These are phyloP conservation scores for Aurinia saxatilis DNA, from an alignment of 345 rosid genomes.

Conservation along the genomic window DNA sequence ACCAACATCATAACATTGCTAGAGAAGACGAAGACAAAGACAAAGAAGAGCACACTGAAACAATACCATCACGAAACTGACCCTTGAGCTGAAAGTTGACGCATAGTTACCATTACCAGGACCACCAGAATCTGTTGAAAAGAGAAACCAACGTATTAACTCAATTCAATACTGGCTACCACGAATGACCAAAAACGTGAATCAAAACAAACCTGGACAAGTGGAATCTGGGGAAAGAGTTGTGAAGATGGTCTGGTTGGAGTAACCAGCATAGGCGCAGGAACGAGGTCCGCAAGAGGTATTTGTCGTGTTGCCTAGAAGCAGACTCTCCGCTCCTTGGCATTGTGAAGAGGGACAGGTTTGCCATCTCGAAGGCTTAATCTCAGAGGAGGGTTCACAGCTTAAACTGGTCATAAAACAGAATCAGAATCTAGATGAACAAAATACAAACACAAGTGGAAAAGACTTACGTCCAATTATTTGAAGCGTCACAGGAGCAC, in stretches of 20 bases:
- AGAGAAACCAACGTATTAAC: background rate
- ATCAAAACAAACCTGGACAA: constrained; percentile 18
- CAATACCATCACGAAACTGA: constrained; percentile 24
- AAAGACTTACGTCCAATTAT: constrained; percentile 56
- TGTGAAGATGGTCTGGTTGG: constrained; percentile 36
- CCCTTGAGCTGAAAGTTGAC: constrained; percentile 26
- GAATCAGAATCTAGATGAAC: constrained; percentile 1
- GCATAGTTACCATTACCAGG: constrained; percentile 28
- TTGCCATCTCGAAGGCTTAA: constrained; percentile 24
- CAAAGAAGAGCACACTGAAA: constrained; percentile 31
- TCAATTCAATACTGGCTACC: background rate
- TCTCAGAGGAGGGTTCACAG: constrained; percentile 51
- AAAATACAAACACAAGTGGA: background rate
- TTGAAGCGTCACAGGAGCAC: constrained; percentile 53
- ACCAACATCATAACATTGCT: constrained; percentile 7
- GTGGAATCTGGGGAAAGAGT: constrained; percentile 22
- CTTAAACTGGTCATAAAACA: constrained; percentile 43
- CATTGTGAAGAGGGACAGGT: constrained; percentile 58
- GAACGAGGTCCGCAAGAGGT: constrained; percentile 35
- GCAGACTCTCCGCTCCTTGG: constrained; percentile 27
- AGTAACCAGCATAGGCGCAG: constrained; percentile 69
- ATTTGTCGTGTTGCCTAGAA: constrained; percentile 36
- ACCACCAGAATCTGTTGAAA: constrained; percentile 27
- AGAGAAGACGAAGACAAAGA: constrained; percentile 28
- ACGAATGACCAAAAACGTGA: background rate